Conservation (phyloP, 192 early-diverging fungal genomes). For the Entomortierella chlamydospora region DNA sequence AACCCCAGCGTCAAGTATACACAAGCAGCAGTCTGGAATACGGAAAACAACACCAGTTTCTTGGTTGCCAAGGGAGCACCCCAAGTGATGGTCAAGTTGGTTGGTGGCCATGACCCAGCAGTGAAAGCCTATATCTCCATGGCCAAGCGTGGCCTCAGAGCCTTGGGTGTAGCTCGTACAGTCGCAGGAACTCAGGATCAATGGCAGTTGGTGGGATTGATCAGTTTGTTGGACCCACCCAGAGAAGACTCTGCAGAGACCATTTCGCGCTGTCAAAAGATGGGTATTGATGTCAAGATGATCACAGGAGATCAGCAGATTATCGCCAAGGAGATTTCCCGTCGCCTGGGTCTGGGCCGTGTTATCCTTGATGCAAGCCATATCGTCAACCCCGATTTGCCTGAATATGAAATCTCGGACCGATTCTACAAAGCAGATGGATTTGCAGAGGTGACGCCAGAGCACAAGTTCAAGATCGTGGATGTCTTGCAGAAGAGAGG, state of each 20-base stretch:
- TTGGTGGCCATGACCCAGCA: slow-evolving; percentile 62
- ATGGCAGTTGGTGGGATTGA: slow-evolving; percentile 88
- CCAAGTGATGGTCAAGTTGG: slow-evolving; percentile 71
- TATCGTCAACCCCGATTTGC: slow-evolving; percentile 70
- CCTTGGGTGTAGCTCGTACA: slow-evolving; percentile 77
- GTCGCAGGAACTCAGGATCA: slow-evolving; percentile 60
- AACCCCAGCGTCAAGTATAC: slow-evolving; percentile 91
- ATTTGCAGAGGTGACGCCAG: slow-evolving; percentile 95
- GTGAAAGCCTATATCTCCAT: slow-evolving; percentile 65
- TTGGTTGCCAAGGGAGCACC: slow-evolving; percentile 89
- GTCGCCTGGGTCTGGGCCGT: slow-evolving; percentile 87
- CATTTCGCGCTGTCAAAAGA: slow-evolving; percentile 82
- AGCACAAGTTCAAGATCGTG: slow-evolving; percentile 94
- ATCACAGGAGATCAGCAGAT: slow-evolving; percentile 94
- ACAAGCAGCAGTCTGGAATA: slow-evolving; percentile 81
- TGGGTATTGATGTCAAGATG: slow-evolving; percentile 94
- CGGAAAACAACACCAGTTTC: slow-evolving; percentile 77
- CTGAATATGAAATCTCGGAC: slow-evolving; percentile 79
- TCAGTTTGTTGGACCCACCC: slow-evolving; percentile 88
- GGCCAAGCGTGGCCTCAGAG: slow-evolving; percentile 75
- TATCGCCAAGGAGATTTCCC: slow-evolving; percentile 90
- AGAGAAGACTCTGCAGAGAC: slow-evolving; percentile 87
- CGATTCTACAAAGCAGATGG: slow-evolving; percentile 87
- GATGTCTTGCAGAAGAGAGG: slow-evolving; percentile 88
- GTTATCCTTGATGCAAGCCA: slow-evolving; percentile 87